Base-by-base conservation (phyloP, 2,329 filamentous ascomycete species). In the Fusarium sp. region DNA sequence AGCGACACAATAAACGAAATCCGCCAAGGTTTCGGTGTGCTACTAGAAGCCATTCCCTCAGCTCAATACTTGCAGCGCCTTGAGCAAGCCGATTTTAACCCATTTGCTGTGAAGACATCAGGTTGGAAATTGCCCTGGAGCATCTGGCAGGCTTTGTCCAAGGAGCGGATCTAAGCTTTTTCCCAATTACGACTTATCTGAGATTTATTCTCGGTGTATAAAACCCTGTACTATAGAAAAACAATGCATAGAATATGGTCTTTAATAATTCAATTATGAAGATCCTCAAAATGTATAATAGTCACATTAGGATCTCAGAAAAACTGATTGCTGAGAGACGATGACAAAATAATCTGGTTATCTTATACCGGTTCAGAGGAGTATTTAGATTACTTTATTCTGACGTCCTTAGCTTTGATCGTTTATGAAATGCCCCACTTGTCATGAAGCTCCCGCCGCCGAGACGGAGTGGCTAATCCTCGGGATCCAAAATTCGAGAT, bases 71-170 rank as follows among this genome's bases (percentile, higher is more conserved):
- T 99, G 18, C 85, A 93, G 59, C 88, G 88, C 49, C 80, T 99
- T 40, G 90, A 99, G 79, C 88, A 89, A 71, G 86, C 87, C 8
- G 91, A 98, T 78, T 99, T 99, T 78, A 92, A 99, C 78, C 85
- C 87, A 73, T 98, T 82, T 90, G 92, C 81, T 75, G 90, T 83
- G 78, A 89, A 65, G 84, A 87, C 78, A 80, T 73, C 75, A 20
- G 88, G 78, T 69, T 98, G 96, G 96, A 94, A 89, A 77, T 80
- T 98, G 66, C 94, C 96, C 1, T 97, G 93, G 90, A 92, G 88
- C 66, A 79, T 90, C 20, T 89, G 86, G 85, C 82, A 84, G 58
- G 82, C 86, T 5, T 72, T 85, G 13, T 85, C 82, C n/a, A 84
- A 82, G 27, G 78, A 84, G 47, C 79, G 81, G 66, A 80, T 89